Base-by-base conservation (phyloP, 2,329 filamentous ascomycete species). In the Kalaharituber pfeilii region DNA sequence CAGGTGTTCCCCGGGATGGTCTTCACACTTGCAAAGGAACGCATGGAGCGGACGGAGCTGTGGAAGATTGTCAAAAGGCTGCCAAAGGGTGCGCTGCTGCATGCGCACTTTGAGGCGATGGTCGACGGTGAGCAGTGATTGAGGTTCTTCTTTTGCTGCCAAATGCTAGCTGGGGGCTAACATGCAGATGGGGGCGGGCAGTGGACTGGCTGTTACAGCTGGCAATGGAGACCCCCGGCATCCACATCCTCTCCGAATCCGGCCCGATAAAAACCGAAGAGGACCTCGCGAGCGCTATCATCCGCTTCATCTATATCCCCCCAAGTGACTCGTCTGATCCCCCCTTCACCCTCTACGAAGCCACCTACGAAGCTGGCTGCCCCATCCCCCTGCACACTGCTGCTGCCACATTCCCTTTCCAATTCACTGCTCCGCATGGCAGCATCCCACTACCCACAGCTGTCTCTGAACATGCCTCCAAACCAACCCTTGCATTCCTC, bases 61-160 rank as follows among this genome's bases (percentile, higher is more conserved):
- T 96, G 86, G 86, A 75, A 79, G 60, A 91, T 95, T 62, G 76
- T 94, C 15, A 77, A 81, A 56, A 76, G 73, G 59, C 86, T 96
- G 84, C 89, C 89, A 26, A 96, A 96, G 67, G 91, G 89, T 11
- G 75, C 81, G 7, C 72, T 94, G 27, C 70, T 94, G 57, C 88
- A 96, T 70, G 86, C 86, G 44, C 88, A 96, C 68, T 72, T 93
- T 65, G 85, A 93, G 67, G 86, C 88, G 62, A 93, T 93, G 80
- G 83, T 94, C 50, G 84, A 94, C 66, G 79, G n/a, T n/a, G n/a
- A 62, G 62, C 54, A 26, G 62, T n/a, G n/a, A n/a, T n/a, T n/a
- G n/a, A n/a, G n/a, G n/a, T n/a, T n/a, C n/a, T 20, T 30, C 27
- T 26, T n/a, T 8, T 13, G 18, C 25, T 27, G n/a, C 24, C 13